Evolutionary conservation across 768 basidiomycete genomes (phyloP), one percentile per base, ranked within the genome.

Genomic region (Artomyces pyxidatus): DNA sequence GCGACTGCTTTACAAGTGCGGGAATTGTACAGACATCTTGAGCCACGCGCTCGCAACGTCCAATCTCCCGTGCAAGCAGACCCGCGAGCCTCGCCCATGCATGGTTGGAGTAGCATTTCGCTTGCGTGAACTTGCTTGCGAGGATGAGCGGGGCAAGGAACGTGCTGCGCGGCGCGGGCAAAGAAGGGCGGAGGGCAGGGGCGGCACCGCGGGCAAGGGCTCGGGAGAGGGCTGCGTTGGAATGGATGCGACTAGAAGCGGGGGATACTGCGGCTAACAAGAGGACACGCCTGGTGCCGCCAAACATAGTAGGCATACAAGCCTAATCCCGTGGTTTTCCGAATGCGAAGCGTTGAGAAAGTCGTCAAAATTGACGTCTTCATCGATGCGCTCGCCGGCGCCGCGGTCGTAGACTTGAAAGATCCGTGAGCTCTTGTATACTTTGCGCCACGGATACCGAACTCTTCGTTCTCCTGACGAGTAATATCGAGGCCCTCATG

Each of bases 31-130:
- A 45, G 68, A 67, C 58, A 71, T 68, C 66, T 90, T 90, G 49
- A 37, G 96, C 77, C 1, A 86, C 88, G 21, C 88, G 80, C 65
- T 97, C 94, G 61, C 90, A 93, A 16, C 81, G 78, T 30, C 88
- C 83, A 45, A 97, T 87, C 70, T 97, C 93, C 37, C 81, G 70
- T 4, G 89, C 81, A 0, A 83, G 80, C 2, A 97, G 74, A 16
- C 92, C 91, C n/a, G 87, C 88, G 6, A 97, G 76, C 60, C 92
- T 92, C 1, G 88, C 87, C 94, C 94, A 96, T 16, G 93, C 92
- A 23, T 82, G 80, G 63, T 96, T 95, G 11, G 89, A 92, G 59
- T 94, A 96, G 37, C 88, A 90, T 44, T 88, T 83, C 60, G 96
- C 93, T 68, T 94, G 91, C 53, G 87, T 81, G 62, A 94, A 94